A percentile compares a stretch with the other conserved stretches of the same genome.
These are phyloP conservation scores for Podochytrium sp. DNA, from an alignment of 192 early-diverging fungal species.

Conservation along the genomic window DNA sequence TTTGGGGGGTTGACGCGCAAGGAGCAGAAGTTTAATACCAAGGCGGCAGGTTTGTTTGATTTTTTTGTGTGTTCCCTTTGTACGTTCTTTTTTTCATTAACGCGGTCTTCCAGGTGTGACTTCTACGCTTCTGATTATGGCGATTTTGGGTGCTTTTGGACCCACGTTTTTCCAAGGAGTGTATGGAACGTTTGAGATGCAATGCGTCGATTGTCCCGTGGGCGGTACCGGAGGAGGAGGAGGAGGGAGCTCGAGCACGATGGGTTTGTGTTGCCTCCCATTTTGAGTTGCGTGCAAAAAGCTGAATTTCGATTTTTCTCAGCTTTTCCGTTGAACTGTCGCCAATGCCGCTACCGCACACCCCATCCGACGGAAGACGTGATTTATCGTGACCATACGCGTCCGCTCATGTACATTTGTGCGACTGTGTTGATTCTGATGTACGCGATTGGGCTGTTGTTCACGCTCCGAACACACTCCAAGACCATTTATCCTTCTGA, in stretches of 20 bases:
- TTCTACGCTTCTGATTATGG: constrained; percentile 92
- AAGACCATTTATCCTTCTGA: constrained; percentile 71
- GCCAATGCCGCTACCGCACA: constrained; percentile 15
- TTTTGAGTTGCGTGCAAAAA: background rate
- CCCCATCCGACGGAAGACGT: constrained; percentile 73
- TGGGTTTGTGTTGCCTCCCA: constrained; percentile 8
- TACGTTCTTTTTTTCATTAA: too few species aligned
- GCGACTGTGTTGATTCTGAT: constrained; percentile 74
- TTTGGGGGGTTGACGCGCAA: constrained; percentile 87
- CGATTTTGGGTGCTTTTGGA: constrained; percentile 88
- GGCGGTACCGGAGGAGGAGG: background rate
- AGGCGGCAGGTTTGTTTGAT: too few species aligned
- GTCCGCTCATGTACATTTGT: constrained; percentile 87
- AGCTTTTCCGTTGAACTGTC: background rate
- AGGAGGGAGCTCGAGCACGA: background rate
- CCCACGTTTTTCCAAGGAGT: constrained; percentile 95
- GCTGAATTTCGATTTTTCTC: background rate
- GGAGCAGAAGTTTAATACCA: constrained; percentile 94
- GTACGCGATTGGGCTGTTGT: constrained; percentile 90
- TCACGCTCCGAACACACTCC: constrained; percentile 91
- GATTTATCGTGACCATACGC: constrained; percentile 78
- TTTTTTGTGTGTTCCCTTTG: too few species aligned
- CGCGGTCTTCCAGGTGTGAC: too few species aligned
- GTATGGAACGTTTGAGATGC: constrained; percentile 74
- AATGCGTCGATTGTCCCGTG: constrained; percentile 54